These are phyloP conservation scores for Peronosclerospora sorghi DNA, from an alignment of 352 stramenopile genomes.

Conservation along the genomic window DNA sequence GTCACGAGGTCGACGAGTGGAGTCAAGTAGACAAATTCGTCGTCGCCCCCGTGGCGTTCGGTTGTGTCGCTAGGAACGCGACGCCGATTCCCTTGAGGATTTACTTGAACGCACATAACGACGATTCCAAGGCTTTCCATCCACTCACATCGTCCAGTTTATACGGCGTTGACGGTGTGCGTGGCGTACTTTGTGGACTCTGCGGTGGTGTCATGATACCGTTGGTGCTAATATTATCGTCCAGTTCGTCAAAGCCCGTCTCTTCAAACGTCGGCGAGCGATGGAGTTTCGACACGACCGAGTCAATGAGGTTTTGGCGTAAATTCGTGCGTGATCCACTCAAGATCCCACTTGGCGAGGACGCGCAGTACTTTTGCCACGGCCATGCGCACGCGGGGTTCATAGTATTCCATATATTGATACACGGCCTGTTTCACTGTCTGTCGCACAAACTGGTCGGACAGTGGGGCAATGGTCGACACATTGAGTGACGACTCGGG, in stretches of 20 bases:
- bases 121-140: constrained; percentile 94
- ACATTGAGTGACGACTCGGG: constrained; percentile 11
- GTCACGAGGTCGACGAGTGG: constrained; percentile 54
- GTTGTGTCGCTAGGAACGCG: constrained; percentile 37
- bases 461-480: constrained; percentile 18
- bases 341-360: constrained; percentile 48
- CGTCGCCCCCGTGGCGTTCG: constrained; percentile 1
- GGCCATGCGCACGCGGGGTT: constrained; percentile 71
- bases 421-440: constrained; percentile 29
- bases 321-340: constrained; percentile 50
- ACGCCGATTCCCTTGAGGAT: constrained; percentile 71
- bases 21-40: constrained; percentile 49
- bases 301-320: constrained; percentile 63
- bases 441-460: constrained; percentile 31
- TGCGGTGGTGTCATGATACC: constrained; percentile 61
- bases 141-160: constrained; percentile 93
- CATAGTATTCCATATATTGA: constrained; percentile 74
- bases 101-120: constrained; percentile 76
- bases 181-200: constrained; percentile 47
- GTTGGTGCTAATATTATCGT: constrained; percentile 76
- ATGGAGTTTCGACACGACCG: constrained; percentile 57
- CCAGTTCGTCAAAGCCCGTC: constrained; percentile 55
- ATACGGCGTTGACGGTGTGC: constrained; percentile 66
- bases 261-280: constrained; percentile 76
- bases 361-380: constrained; percentile 64